phyloP scores from a whole-genome alignment of 441 rosid genomes.

The Populus hybrid region DNA sequence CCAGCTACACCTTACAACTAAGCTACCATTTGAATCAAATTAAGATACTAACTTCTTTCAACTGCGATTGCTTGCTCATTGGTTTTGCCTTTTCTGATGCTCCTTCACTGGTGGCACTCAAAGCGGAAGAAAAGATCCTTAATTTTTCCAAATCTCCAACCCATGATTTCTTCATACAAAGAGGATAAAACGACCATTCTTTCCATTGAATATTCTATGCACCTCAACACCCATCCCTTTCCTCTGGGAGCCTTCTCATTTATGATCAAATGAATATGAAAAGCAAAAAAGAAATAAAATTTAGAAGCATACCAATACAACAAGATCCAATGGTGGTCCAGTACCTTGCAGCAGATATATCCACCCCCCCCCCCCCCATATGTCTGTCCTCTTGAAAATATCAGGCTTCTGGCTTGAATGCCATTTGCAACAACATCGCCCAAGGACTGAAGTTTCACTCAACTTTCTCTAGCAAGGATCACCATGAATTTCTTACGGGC shows the following conservation, averaged over 20 bases:
- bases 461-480: slow-evolving; percentile 14
- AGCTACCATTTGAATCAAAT: slow-evolving; percentile 26
- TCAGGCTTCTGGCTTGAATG: slow-evolving; percentile 21
- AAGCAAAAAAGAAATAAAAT: slow-evolving; percentile 28
- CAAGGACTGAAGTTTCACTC: slow-evolving; percentile 11
- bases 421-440: slow-evolving; percentile 19
- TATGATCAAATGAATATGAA: slow-evolving; percentile 45
- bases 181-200: slow-evolving; percentile 5
- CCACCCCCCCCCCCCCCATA: slow-evolving; percentile 8
- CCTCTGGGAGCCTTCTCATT: slow-evolving; percentile 26
- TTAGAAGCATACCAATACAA: slow-evolving; percentile 42
- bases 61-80: slow-evolving; percentile 7
- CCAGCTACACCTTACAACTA: slow-evolving; percentile 31
- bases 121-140: slow-evolving; percentile 21
- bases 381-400: slow-evolving; percentile 14
- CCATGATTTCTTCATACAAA: slow-evolving; percentile 9
- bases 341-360: slow-evolving; percentile 18
- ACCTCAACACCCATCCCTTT: slow-evolving; percentile 16
- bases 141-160: slow-evolving; percentile 11
- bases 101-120: slow-evolving; percentile 6
- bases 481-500: slow-evolving; percentile 24
- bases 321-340: slow-evolving; percentile 33
- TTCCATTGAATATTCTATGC: slow-evolving; percentile 3
- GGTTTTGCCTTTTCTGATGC: slow-evolving; percentile 9
- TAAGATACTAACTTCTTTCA: slow-evolving; percentile 4